Evolutionary conservation across 345 rosid genomes (phyloP).

Genomic region (Syzygium oleosum): DNA sequence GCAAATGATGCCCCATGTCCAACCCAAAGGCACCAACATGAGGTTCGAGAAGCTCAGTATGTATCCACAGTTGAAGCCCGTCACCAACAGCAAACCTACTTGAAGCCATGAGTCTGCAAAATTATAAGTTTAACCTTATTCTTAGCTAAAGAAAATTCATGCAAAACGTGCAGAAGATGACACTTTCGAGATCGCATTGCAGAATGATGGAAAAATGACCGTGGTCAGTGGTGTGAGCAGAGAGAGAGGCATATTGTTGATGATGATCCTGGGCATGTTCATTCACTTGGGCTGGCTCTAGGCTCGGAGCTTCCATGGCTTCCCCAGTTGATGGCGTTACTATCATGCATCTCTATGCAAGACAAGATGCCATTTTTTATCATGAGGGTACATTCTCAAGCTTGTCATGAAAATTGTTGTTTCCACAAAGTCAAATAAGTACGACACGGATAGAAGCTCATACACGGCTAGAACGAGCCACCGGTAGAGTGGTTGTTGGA

Average conservation of each 20-base stretch:
- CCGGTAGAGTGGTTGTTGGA: background rate
- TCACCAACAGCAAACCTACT: constrained; percentile 23
- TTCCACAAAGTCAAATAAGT: background rate
- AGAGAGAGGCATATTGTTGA: background rate
- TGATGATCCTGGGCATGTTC: background rate
- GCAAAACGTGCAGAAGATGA: background rate
- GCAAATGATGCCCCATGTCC: constrained; percentile 20
- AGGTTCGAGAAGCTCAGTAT: constrained; percentile 22
- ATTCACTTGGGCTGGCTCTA: constrained; percentile 3
- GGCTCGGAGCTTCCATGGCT: background rate
- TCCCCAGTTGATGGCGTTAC: background rate
- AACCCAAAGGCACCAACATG: constrained; percentile 16
- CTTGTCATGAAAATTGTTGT: background rate
- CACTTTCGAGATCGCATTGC: background rate
- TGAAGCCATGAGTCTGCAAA: constrained; percentile 28
- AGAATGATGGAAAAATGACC: background rate
- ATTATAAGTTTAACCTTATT: background rate
- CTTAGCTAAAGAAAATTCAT: background rate
- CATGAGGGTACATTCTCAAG: background rate
- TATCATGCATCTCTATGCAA: background rate
- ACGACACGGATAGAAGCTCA: background rate
- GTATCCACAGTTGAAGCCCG: constrained; percentile 23
- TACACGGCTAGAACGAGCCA: background rate
- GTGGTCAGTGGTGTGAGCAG: constrained; percentile 12
- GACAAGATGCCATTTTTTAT: background rate